These are phyloP conservation scores for Arthrobotrys iridis DNA, from an alignment of 2,329 filamentous ascomycete species.

Conservation along the genomic window DNA sequence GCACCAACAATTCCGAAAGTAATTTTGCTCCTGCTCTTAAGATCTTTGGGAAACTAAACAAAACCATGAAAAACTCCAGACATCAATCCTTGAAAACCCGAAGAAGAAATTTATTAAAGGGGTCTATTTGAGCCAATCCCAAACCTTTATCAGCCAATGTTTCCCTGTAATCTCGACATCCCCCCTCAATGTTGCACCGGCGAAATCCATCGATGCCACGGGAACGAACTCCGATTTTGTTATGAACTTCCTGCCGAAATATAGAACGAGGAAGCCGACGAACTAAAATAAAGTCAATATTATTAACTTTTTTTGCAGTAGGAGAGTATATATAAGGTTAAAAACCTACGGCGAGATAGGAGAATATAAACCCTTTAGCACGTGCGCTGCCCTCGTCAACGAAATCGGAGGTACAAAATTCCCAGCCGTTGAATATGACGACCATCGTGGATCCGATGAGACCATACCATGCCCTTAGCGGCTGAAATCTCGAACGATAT, in stretches of 20 bases:
- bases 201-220: constrained; percentile 51
- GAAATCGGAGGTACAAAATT: constrained; percentile 42
- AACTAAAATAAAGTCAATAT: not conserved
- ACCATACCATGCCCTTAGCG: constrained; percentile 58
- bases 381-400: constrained; percentile 42
- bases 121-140: constrained; percentile 45
- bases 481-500: constrained; percentile 59
- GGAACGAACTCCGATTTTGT: constrained; percentile 51
- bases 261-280: constrained; percentile 49
- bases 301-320: not conserved
- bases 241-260: constrained; percentile 40
- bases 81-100: not conserved
- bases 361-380: constrained; percentile 46
- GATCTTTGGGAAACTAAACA: too few species aligned
- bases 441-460: constrained; percentile 53
- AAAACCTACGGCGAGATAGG: constrained; percentile 40
- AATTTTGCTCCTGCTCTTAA: too few species aligned
- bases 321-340: not conserved
- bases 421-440: constrained; percentile 53
- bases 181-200: constrained; percentile 34
- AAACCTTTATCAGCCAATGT: constrained; percentile 46
- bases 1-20: too few species aligned
- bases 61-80: not conserved
- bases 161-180: constrained; percentile 41
- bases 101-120: not conserved